phyloP scores from a whole-genome alignment of 768 basidiomycete species.

The Naematelia aurantialba region DNA sequence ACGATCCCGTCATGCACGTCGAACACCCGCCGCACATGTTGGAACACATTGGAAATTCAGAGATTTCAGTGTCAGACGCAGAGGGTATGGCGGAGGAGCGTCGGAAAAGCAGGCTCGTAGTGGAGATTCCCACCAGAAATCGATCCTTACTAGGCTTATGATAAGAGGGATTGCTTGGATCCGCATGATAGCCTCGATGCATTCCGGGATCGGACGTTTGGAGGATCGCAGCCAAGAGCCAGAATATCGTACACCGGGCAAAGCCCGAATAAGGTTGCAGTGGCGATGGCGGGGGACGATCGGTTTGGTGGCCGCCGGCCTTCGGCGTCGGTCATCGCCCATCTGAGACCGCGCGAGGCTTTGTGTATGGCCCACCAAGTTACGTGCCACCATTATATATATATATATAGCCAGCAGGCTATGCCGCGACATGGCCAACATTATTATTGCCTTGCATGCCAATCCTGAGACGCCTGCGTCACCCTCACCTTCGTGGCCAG shows the following conservation, averaged over 20 bases:
- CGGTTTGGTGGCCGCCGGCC: not conserved
- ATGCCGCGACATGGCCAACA: too few species aligned
- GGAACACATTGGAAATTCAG: not conserved
- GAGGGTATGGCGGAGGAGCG: not conserved
- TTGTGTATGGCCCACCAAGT: too few species aligned
- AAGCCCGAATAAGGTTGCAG: too few species aligned
- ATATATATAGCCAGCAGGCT: too few species aligned
- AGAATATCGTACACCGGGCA: too few species aligned
- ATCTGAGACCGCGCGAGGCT: too few species aligned
- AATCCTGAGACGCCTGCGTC: not conserved
- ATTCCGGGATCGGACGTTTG: too few species aligned
- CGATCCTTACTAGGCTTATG: not conserved
- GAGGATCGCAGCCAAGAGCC: too few species aligned
- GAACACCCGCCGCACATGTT: slow-evolving; percentile 33
- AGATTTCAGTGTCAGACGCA: not conserved
- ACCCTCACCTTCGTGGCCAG: not conserved
- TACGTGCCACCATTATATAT: too few species aligned
- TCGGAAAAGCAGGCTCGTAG: not conserved
- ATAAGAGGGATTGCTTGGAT: not conserved
- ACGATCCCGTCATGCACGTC: slow-evolving; percentile 29
- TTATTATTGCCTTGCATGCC: too few species aligned
- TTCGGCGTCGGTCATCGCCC: not conserved
- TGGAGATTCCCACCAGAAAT: not conserved
- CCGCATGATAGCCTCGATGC: not conserved
- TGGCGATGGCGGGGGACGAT: too few species aligned